Percentiles rank a stretch among this genome's conserved stretches.
phyloP scores from a whole-genome alignment of 176 grass and related monocot genomes.

The Puya raimondii region DNA sequence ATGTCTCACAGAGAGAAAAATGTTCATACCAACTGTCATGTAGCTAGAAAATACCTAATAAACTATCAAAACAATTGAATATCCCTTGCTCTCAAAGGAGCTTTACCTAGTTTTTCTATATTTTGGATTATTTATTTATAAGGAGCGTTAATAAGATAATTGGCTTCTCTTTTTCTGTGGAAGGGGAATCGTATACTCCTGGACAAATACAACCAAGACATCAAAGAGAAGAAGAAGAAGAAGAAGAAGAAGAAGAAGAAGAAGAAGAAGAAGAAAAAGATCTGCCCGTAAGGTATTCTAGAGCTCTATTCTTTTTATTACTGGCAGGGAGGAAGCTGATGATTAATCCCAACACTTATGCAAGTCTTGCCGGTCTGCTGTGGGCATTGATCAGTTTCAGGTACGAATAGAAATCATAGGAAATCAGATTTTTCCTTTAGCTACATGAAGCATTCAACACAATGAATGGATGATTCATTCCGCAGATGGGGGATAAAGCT shows the following conservation, averaged over 20 bases:
- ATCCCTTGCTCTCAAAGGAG: neutral
- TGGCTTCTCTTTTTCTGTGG: conserved; percentile 22
- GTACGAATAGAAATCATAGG: conserved; percentile 27
- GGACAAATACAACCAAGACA: conserved; percentile 31
- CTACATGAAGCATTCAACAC: conserved; percentile 2
- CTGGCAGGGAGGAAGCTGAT: conserved; percentile 51
- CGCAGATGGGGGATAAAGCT: conserved; percentile 57
- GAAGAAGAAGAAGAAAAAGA: conserved; percentile 32
- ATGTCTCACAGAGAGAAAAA: no score
- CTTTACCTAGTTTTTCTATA: neutral
- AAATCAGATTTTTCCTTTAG: conserved; percentile 10
- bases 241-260: no score
- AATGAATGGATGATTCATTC: conserved; percentile 9
- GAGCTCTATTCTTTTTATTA: conserved; percentile 33
- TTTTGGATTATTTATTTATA: conserved; percentile 4
- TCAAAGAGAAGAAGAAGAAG: neutral
- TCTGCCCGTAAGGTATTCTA: conserved; percentile 41
- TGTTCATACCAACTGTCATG: no score
- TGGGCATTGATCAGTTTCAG: conserved; percentile 86
- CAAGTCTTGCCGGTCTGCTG: conserved; percentile 47
- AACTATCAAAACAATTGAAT: no score
- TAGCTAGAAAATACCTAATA: no score
- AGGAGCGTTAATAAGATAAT: conserved; percentile 10
- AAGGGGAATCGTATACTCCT: conserved; percentile 32
- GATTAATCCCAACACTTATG: conserved; percentile 77